Evolutionary conservation across 768 basidiomycete species (phyloP).

Genomic region (Termitomyces sp.): DNA sequence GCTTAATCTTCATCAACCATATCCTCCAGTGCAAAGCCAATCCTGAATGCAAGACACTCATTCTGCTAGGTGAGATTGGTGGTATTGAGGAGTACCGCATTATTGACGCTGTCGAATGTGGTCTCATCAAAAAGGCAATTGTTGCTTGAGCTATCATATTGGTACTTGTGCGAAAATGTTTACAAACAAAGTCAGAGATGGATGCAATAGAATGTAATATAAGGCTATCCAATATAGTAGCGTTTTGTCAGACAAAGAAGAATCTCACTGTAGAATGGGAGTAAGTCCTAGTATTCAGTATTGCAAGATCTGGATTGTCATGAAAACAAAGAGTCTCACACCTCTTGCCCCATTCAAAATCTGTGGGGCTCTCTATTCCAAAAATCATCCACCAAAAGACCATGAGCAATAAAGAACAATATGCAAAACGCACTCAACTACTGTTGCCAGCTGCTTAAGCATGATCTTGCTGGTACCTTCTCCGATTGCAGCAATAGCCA

Average conservation of each 20-base stretch:
- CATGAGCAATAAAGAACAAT: too few species aligned
- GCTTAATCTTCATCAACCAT: constrained; percentile 98
- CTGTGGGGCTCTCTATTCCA: too few species aligned
- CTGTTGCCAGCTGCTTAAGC: constrained; percentile 76
- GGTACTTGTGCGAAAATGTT: constrained; percentile 99
- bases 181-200: constrained; percentile 97
- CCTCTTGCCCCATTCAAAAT: too few species aligned
- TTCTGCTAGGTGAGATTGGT: constrained; percentile 97
- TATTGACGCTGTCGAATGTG: constrained; percentile 93
- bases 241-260: too few species aligned
- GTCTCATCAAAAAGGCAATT: constrained; percentile 95
- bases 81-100: constrained; percentile 99
- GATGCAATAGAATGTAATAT: too few species aligned
- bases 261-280: too few species aligned
- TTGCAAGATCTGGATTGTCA: too few species aligned
- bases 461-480: constrained; percentile 80
- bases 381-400: too few species aligned
- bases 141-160: constrained; percentile 99
- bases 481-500: constrained; percentile 82
- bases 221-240: too few species aligned
- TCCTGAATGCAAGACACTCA: constrained; percentile 97
- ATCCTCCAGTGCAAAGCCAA: constrained; percentile 96
- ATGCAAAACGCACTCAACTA: constrained; percentile 56
- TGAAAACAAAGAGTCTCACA: too few species aligned
- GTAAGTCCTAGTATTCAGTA: too few species aligned